Conservation (phyloP, 768 basidiomycete genomes). For the Crepidotus variabilis region DNA sequence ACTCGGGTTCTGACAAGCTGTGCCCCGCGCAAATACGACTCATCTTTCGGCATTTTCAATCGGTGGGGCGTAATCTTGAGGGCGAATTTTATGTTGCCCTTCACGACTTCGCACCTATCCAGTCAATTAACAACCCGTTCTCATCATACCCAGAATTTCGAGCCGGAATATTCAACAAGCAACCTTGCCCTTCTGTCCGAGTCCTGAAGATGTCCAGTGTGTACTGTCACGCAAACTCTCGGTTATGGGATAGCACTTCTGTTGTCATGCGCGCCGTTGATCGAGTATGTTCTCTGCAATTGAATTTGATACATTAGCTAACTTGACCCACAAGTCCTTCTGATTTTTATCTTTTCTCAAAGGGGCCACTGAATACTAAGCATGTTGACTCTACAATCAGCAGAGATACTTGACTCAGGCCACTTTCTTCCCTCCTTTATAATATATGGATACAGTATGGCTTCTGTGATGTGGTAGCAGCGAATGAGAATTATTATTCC, state of each 20-base stretch:
- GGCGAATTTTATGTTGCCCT: constrained; percentile 1
- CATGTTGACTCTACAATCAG: no score
- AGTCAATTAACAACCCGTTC: constrained; percentile 1
- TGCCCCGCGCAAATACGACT: background rate
- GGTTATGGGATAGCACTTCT: constrained; percentile 4
- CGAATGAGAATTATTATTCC: no score
- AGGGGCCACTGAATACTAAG: no score
- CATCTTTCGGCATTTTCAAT: background rate
- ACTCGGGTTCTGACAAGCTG: background rate
- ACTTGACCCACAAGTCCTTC: no score
- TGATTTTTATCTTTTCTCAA: no score
- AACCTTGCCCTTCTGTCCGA: background rate
- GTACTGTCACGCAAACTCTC: constrained; percentile 8
- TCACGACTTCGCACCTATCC: background rate
- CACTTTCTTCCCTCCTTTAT: no score
- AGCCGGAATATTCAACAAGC: background rate
- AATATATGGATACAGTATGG: no score
- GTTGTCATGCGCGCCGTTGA: constrained; percentile 12
- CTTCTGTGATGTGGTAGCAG: no score
- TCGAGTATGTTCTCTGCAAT: background rate
- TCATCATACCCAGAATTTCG: constrained; percentile 5
- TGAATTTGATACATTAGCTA: no score
- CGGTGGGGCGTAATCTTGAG: background rate
- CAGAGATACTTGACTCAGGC: no score
- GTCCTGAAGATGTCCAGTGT: constrained; percentile 1